phyloP scores from a whole-genome alignment of 2,329 filamentous ascomycete species.

The Colletotrichum paranaense region DNA sequence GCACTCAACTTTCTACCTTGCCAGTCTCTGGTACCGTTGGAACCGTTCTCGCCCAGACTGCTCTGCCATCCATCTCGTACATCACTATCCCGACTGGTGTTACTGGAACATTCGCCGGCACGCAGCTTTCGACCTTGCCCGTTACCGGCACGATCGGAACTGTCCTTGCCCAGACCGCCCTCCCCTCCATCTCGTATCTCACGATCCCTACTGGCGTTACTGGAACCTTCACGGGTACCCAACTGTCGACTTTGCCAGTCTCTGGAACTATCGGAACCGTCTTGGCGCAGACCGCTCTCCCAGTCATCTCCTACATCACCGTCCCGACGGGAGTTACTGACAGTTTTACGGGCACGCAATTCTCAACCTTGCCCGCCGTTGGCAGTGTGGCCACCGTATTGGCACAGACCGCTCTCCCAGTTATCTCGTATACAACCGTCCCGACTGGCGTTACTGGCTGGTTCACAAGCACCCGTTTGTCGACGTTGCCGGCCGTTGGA shows the following conservation, averaged over 20 bases:
- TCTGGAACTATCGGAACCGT: not conserved
- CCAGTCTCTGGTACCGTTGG: not conserved
- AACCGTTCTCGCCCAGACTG: not conserved
- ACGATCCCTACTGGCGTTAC: not conserved
- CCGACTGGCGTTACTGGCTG: not conserved
- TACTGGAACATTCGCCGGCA: not conserved
- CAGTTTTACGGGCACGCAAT: not conserved
- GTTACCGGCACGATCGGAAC: not conserved
- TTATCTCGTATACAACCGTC: not conserved
- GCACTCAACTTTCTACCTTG: not conserved
- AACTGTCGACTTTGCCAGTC: not conserved
- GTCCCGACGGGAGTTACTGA: not conserved
- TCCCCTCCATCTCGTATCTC: not conserved
- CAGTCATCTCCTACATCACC: not conserved
- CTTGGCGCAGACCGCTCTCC: not conserved
- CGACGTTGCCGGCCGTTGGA: not conserved
- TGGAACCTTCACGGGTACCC: not conserved
- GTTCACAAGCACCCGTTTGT: not conserved
- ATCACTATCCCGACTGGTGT: not conserved
- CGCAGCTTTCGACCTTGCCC: not conserved
- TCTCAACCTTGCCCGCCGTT: not conserved
- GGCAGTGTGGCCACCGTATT: not conserved
- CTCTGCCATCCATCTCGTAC: not conserved
- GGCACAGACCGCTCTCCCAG: not conserved
- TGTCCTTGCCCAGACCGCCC: not conserved